phyloP scores from a whole-genome alignment of 2,329 filamentous ascomycete genomes.

The Nigrospora osmanthi region DNA sequence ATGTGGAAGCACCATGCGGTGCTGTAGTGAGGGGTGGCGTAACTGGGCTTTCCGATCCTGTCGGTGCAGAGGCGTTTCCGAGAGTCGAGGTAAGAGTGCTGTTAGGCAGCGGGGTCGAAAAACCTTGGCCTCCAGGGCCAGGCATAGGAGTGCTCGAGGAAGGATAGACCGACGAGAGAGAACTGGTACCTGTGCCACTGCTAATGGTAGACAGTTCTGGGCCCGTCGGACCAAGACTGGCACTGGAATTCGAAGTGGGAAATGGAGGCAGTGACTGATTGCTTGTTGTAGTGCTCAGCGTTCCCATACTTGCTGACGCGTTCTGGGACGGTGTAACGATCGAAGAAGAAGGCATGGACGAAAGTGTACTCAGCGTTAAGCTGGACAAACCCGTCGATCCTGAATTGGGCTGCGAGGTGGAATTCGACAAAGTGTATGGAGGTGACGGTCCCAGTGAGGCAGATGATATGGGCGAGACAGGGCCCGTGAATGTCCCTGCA shows the following conservation, averaged over 20 bases:
- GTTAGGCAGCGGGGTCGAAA: background rate
- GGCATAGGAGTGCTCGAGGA: background rate
- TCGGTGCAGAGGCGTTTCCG: background rate
- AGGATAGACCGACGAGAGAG: background rate
- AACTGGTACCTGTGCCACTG: background rate
- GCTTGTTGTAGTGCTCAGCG: no score
- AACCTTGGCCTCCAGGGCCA: background rate
- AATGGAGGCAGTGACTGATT: background rate
- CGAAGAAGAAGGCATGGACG: no score
- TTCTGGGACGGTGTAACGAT: no score
- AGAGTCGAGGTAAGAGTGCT: background rate
- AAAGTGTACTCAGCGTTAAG: no score
- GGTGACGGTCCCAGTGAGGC: no score
- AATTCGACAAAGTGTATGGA: no score
- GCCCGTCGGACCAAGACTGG: background rate
- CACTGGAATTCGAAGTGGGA: background rate
- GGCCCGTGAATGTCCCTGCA: slow-evolving; percentile 2
- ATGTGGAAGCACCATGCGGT: background rate
- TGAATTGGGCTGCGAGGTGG: no score
- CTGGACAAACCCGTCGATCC: no score
- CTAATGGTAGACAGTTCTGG: background rate
- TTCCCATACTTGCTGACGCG: no score
- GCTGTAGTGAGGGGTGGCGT: background rate
- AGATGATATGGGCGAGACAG: background rate
- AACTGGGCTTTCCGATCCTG: background rate